Evolutionary conservation across 345 rosid species (phyloP).

Genomic region (Rhodamnia rubescens): DNA sequence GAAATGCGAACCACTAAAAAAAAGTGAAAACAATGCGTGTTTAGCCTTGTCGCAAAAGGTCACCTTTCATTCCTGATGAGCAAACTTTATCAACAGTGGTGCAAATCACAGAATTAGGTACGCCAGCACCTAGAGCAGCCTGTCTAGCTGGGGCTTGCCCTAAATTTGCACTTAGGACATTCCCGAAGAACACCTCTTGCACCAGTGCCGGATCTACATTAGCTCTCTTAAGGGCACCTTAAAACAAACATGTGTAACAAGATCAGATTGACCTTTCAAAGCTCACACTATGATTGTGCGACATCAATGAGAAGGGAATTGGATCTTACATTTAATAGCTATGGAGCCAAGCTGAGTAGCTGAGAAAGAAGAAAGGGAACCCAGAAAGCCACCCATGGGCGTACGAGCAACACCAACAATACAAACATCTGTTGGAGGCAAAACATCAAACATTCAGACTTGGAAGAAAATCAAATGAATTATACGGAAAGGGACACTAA

Average conservation of each 20-base stretch:
- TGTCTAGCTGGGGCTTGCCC: constrained; percentile 99
- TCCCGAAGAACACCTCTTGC: constrained; percentile 91
- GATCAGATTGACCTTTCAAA: neutral
- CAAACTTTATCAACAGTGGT: constrained; percentile 96
- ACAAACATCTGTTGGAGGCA: constrained; percentile 59
- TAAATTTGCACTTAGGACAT: constrained; percentile 87
- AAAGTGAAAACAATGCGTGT: neutral
- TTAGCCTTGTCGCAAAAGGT: neutral
- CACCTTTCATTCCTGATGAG: constrained; percentile 93
- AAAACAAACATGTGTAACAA: neutral
- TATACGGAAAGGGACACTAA: neutral
- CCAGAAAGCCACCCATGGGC: constrained; percentile 82
- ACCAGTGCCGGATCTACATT: constrained; percentile 74
- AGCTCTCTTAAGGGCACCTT: constrained; percentile 84
- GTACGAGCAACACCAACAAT: constrained; percentile 91
- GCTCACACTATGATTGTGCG: neutral
- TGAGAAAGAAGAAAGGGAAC: constrained; percentile 66
- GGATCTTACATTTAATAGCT: constrained; percentile 46
- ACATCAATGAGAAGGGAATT: neutral
- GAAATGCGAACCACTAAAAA: neutral
- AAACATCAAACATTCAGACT: neutral
- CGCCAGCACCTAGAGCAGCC: constrained; percentile 91
- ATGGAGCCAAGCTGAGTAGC: constrained; percentile 83
- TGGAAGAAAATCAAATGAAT: neutral
- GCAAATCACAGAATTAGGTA: constrained; percentile 79